Percentiles rank a stretch among this genome's conserved stretches.
phyloP scores from a whole-genome alignment of 208 protist species.

The Leptomonas pyrrhocoris region DNA sequence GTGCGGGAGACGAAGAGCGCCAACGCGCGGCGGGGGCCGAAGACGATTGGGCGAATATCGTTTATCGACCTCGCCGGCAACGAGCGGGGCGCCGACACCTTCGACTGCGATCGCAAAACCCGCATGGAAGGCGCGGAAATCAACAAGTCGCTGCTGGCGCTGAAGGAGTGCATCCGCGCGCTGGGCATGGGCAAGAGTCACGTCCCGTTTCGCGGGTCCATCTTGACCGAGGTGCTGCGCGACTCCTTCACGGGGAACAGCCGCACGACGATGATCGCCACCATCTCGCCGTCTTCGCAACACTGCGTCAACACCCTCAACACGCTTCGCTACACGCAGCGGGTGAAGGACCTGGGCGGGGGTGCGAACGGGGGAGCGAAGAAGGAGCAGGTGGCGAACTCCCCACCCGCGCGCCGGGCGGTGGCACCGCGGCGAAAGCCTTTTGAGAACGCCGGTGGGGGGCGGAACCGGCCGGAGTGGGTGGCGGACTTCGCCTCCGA shows the following conservation, averaged over 20 bases:
- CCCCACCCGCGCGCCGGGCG: constrained; percentile 23
- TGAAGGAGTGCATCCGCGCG: constrained; percentile 89
- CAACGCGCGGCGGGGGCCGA: not conserved
- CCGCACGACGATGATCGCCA: constrained; percentile 94
- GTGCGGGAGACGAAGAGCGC: constrained; percentile 60
- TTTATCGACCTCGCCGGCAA: constrained; percentile 94
- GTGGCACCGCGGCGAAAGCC: constrained; percentile 29
- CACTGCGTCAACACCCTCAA: constrained; percentile 82
- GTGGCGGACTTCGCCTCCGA: constrained; percentile 70
- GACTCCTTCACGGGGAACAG: constrained; percentile 91
- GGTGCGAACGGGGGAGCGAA: constrained; percentile 39
- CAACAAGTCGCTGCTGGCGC: constrained; percentile 88
- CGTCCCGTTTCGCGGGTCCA: constrained; percentile 93
- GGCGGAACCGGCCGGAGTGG: constrained; percentile 74
- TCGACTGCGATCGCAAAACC: constrained; percentile 76
- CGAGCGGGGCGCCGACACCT: constrained; percentile 84
- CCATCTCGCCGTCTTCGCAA: constrained; percentile 82
- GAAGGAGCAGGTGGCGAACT: constrained; percentile 52
- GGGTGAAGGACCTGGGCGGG: constrained; percentile 90
- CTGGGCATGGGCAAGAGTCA: constrained; percentile 75
- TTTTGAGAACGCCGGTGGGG: constrained; percentile 45
- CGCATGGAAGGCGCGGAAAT: constrained; percentile 89
- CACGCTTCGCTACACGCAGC: constrained; percentile 82
- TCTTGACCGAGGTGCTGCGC: constrained; percentile 92
- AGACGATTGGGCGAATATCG: constrained; percentile 55